phyloP scores from a whole-genome alignment of 2,329 filamentous ascomycete genomes.

The Sporothrix euskadiensis region DNA sequence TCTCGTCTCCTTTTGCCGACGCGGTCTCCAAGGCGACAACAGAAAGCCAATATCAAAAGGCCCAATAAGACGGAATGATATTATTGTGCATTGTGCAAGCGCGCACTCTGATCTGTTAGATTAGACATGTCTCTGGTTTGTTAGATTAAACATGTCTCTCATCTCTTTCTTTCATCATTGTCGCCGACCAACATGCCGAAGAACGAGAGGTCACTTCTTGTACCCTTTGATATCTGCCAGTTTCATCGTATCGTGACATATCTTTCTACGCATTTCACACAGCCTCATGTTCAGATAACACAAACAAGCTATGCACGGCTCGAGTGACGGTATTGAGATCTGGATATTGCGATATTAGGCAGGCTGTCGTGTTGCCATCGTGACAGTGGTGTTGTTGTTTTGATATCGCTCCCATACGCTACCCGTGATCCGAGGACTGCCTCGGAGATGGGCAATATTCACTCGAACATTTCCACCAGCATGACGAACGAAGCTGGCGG shows the following conservation, averaged over 20 bases:
- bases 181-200: not conserved
- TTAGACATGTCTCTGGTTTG: not conserved
- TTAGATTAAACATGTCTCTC: slow-evolving; percentile 9
- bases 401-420: not conserved
- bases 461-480: not conserved
- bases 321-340: not conserved
- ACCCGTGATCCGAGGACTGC: not conserved
- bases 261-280: not conserved
- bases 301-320: not conserved
- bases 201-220: not conserved
- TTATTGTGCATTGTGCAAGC: not conserved
- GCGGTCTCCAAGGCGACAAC: not conserved
- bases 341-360: not conserved
- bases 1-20: not conserved
- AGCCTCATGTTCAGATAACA: not conserved
- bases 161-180: not conserved
- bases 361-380: not conserved
- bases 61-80: not conserved
- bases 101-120: not conserved
- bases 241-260: not conserved
- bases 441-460: not conserved
- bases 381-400: not conserved
- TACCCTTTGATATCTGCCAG: not conserved
- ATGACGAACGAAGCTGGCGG: not conserved
- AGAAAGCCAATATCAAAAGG: not conserved